Evolutionary conservation across 805 yeast genomes (phyloP).

Genomic region (Yarrowia osloensis): DNA sequence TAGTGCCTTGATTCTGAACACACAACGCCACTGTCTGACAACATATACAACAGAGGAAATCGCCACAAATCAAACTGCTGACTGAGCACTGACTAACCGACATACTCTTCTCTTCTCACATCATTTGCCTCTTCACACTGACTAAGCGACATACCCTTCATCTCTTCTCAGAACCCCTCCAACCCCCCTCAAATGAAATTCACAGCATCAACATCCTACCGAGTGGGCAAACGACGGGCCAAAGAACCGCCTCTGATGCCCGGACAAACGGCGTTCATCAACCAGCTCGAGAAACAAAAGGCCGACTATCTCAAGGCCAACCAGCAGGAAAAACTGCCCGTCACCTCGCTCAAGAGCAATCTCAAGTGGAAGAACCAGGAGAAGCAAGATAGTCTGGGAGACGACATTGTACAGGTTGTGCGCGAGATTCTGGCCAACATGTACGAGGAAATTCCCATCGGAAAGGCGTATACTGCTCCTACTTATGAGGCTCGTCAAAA

Average conservation of each 20-base stretch:
- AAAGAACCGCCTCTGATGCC: conserved; percentile 27
- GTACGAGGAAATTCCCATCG: conserved; percentile 43
- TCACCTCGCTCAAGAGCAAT: not conserved
- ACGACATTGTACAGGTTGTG: conserved; percentile 36
- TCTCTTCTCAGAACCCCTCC: too few relatives aligned
- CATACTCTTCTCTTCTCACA: too few relatives aligned
- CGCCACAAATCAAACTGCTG: too few relatives aligned
- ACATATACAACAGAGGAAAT: too few relatives aligned
- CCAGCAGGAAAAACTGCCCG: conserved; percentile 10
- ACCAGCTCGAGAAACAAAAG: conserved; percentile 21
- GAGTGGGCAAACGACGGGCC: conserved; percentile 20
- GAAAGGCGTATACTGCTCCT: conserved; percentile 27
- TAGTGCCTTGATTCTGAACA: too few relatives aligned
- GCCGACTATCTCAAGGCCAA: not conserved
- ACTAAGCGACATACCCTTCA: too few relatives aligned
- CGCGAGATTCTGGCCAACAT: conserved; percentile 36
- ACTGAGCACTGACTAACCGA: too few relatives aligned
- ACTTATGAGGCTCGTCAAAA: conserved; percentile 2
- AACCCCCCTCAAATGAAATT: not conserved
- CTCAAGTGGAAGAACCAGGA: not conserved
- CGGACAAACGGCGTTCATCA: conserved; percentile 18
- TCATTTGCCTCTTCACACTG: too few relatives aligned
- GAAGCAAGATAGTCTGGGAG: not conserved
- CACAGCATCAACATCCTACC: conserved; percentile 7
- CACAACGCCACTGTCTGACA: too few relatives aligned